These are phyloP conservation scores for Passiflora organensis DNA, from an alignment of 345 rosid genomes.

Conservation along the genomic window DNA sequence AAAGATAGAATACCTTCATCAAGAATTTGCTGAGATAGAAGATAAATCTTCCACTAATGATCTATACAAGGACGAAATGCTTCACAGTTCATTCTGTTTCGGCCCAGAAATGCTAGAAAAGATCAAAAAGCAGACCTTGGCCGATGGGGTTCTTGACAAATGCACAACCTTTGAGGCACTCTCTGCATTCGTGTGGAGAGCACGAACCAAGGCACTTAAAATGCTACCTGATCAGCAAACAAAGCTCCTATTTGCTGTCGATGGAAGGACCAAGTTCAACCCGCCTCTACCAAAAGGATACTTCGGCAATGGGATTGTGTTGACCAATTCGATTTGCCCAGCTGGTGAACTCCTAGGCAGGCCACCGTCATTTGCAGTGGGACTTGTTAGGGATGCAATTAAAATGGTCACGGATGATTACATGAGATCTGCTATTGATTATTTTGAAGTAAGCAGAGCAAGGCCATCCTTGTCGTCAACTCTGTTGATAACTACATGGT, in stretches of 20 bases:
- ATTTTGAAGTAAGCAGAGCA: constrained; percentile 73
- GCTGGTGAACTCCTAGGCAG: constrained; percentile 59
- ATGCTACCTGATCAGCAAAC: constrained; percentile 58
- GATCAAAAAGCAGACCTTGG: constrained; percentile 49
- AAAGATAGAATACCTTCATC: constrained; percentile 14
- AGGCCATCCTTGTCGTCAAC: constrained; percentile 85
- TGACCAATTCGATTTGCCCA: constrained; percentile 60
- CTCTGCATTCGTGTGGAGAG: constrained; percentile 84
- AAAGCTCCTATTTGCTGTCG: constrained; percentile 85
- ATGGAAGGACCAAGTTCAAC: constrained; percentile 70
- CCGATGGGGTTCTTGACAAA: constrained; percentile 42
- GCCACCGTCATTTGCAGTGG: constrained; percentile 55
- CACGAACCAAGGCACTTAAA: constrained; percentile 64
- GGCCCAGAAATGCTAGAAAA: constrained; percentile 58
- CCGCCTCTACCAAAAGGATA: constrained; percentile 83
- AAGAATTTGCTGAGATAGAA: constrained; percentile 24
- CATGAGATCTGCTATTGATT: constrained; percentile 95
- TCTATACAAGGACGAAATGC: constrained; percentile 49
- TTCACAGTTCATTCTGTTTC: constrained; percentile 66
- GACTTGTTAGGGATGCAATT: constrained; percentile 62
- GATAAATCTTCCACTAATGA: constrained; percentile 26
- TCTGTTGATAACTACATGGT: constrained; percentile 85
- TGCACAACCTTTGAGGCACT: constrained; percentile 77
- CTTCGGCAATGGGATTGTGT: constrained; percentile 80
- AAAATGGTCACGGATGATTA: constrained; percentile 70